Conservation (phyloP, 495 filamentous ascomycete species). For the Copromyces sp. region DNA sequence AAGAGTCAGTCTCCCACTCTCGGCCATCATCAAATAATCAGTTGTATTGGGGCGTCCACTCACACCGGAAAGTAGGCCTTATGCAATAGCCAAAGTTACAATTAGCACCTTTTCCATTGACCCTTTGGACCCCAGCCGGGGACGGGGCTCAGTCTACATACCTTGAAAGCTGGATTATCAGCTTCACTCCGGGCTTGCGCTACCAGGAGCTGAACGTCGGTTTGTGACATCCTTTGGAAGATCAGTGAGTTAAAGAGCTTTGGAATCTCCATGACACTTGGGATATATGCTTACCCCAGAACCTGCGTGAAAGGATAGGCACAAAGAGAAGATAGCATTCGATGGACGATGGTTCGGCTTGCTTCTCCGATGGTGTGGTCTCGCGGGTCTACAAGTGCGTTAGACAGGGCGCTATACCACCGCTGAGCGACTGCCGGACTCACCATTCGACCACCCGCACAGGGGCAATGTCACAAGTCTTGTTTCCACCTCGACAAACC, state of each 20-base stretch:
- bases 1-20: slow-evolving; percentile 7
- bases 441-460: slow-evolving; percentile 67
- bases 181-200: slow-evolving; percentile 59
- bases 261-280: not conserved
- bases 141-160: slow-evolving; percentile 18
- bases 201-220: slow-evolving; percentile 55
- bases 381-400: slow-evolving; percentile 41
- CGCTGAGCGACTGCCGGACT: slow-evolving; percentile 6
- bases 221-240: slow-evolving; percentile 43
- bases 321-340: slow-evolving; percentile 50
- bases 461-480: slow-evolving; percentile 61
- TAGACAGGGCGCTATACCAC: slow-evolving; percentile 3
- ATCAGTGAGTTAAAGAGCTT: not conserved
- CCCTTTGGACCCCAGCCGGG: slow-evolving; percentile 1
- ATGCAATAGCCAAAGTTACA: not conserved
- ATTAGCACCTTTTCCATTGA: not conserved
- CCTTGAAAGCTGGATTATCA: slow-evolving; percentile 52
- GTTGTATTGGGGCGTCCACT: slow-evolving; percentile 20
- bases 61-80: slow-evolving; percentile 68
- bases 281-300: slow-evolving; percentile 23
- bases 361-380: slow-evolving; percentile 51
- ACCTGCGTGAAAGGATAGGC: slow-evolving; percentile 49
- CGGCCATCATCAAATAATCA: not conserved
- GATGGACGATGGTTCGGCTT: slow-evolving; percentile 51
- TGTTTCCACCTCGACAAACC: slow-evolving; percentile 62